Evolutionary conservation across 2,329 filamentous ascomycete species (phyloP).

Genomic region (Stachybotrys chartarum): DNA sequence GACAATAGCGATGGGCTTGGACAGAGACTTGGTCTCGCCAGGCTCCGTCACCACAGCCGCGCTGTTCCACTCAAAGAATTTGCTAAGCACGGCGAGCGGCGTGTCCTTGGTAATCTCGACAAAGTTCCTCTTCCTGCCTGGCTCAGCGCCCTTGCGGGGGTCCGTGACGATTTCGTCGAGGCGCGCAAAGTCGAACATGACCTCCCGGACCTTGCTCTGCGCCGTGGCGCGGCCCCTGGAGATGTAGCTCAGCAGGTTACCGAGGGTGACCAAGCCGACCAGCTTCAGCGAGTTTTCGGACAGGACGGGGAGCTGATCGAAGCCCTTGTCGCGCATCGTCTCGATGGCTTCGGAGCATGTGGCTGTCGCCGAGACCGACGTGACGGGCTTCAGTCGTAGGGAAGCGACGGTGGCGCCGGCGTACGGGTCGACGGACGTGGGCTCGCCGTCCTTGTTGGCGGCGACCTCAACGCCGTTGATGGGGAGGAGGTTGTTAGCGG

Average conservation of each 20-base stretch:
- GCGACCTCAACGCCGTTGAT: constrained; percentile 40
- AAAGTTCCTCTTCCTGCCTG: constrained; percentile 59
- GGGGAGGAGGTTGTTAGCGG: constrained; percentile 88
- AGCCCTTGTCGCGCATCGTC: constrained; percentile 96
- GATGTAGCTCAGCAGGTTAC: constrained; percentile 88
- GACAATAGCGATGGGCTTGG: constrained; percentile 80
- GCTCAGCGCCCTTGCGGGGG: constrained; percentile 54
- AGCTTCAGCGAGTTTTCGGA: constrained; percentile 62
- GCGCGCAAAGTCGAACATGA: constrained; percentile 95
- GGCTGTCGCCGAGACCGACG: constrained; percentile 66
- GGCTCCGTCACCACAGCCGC: constrained; percentile 81
- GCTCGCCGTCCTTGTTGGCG: constrained; percentile 26
- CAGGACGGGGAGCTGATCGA: constrained; percentile 93
- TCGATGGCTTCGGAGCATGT: constrained; percentile 85
- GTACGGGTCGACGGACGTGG: constrained; percentile 58
- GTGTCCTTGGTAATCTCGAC: constrained; percentile 94
- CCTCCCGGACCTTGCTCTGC: constrained; percentile 67
- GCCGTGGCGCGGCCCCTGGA: constrained; percentile 72
- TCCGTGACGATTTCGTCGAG: constrained; percentile 90
- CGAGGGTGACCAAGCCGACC: constrained; percentile 87
- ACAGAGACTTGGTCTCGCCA: constrained; percentile 45
- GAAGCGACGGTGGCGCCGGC: constrained; percentile 70
- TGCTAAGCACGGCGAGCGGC: constrained; percentile 71
- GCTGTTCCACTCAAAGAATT: constrained; percentile 97
- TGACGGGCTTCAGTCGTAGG: constrained; percentile 88